These are phyloP conservation scores for Geotrichum carabidarum DNA, from an alignment of 1,139 yeast genomes.

Conservation along the genomic window DNA sequence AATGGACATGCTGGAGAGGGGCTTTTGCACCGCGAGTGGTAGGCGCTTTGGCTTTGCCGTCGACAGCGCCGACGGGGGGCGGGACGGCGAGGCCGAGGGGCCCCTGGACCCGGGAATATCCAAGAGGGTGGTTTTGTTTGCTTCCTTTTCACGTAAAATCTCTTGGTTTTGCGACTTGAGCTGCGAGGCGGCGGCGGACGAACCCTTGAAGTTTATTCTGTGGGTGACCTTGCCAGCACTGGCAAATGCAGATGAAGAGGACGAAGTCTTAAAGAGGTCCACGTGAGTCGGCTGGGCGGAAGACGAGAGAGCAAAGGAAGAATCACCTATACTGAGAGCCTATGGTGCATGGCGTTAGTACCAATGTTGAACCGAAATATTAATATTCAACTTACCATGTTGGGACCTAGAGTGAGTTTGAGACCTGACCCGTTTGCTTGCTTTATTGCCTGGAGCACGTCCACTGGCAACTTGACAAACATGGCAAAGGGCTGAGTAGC, in stretches of 20 bases:
- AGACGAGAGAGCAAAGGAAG: constrained; percentile 3
- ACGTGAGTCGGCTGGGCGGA: constrained; percentile 7
- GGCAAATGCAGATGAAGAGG: constrained; percentile 14
- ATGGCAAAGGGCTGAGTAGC: constrained; percentile 27
- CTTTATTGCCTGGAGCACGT: constrained; percentile 20
- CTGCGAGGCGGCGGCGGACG: constrained; percentile 19
- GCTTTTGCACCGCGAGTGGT: constrained; percentile 23
- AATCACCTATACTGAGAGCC: constrained; percentile 19
- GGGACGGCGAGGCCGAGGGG: constrained; percentile 19
- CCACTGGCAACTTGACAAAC: constrained; percentile 32
- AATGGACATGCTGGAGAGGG: constrained; percentile 29
- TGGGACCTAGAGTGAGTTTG: constrained; percentile 11
- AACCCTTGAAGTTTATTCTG: constrained; percentile 24
- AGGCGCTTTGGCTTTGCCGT: constrained; percentile 19
- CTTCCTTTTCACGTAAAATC: constrained; percentile 25
- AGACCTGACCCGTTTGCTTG: constrained; percentile 7
- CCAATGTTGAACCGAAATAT: not conserved
- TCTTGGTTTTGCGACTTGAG: constrained; percentile 26
- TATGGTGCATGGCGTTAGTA: constrained; percentile 8
- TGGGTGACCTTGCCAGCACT: constrained; percentile 28
- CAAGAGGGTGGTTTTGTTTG: constrained; percentile 26
- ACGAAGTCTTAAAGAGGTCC: constrained; percentile 7
- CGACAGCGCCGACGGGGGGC: constrained; percentile 6
- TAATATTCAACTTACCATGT: constrained; percentile 4
- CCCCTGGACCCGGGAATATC: constrained; percentile 22